Evolutionary conservation across 768 basidiomycete genomes (phyloP).

Genomic region (Tulasnella sp.): DNA sequence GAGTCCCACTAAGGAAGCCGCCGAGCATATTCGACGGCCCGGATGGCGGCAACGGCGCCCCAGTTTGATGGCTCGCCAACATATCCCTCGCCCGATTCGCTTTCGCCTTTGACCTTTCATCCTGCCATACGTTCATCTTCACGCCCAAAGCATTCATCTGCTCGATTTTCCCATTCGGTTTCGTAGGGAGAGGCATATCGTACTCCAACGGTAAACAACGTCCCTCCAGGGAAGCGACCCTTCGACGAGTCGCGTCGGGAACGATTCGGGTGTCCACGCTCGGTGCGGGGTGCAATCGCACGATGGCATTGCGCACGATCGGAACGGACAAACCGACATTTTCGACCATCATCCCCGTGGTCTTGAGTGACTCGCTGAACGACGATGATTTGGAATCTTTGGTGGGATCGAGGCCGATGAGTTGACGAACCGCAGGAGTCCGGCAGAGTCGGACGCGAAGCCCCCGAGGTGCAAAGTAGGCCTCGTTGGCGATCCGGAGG

Average conservation of each 20-base stretch:
- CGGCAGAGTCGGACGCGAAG: slow-evolving; percentile 6
- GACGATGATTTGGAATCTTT: neutral
- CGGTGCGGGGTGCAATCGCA: neutral
- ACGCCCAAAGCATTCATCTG: slow-evolving; percentile 1
- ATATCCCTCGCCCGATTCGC: neutral
- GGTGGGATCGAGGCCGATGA: slow-evolving; percentile 1
- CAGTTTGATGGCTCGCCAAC: neutral
- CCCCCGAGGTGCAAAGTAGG: slow-evolving; percentile 14
- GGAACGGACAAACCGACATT: neutral
- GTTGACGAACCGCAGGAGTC: slow-evolving; percentile 5
- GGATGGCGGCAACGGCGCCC: no score
- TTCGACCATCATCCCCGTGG: no score
- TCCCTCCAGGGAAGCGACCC: neutral
- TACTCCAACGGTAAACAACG: neutral
- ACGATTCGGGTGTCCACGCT: neutral
- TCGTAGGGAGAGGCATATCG: neutral
- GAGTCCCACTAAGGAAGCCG: no score
- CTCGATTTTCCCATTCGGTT: neutral
- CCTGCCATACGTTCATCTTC: neutral
- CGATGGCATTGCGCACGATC: neutral
- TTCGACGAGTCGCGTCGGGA: neutral
- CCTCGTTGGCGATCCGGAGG: slow-evolving; percentile 9
- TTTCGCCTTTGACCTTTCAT: neutral
- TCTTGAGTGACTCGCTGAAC: neutral
- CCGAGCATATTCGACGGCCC: no score